Base-by-base conservation (phyloP, 2,329 filamentous ascomycete genomes). In the Arthrobotrys pseudoclavata region DNA sequence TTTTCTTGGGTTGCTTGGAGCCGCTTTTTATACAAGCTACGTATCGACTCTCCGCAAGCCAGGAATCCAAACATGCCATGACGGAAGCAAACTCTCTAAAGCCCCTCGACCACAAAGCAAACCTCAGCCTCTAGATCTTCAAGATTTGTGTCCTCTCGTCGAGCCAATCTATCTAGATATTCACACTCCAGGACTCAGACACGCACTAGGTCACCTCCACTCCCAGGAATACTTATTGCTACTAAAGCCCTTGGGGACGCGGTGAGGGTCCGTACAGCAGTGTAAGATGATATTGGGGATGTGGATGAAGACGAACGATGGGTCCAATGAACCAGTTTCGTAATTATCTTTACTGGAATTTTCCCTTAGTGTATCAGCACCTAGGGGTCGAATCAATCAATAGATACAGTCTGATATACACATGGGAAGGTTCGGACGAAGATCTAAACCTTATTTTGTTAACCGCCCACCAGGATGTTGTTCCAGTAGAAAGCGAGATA, bases 391-490 rank as follows among this genome's bases (percentile, higher is more conserved):
- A 89, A 68, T 87, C 86, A 74, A 83, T 90, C 80, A 90, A 91
- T 81, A 87, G 85, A 1, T 87, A 90, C 81, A 89, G 87, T 1
- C 83, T 90, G 50, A 81, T 90, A 31, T 89, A 87, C 81, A 89
- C 87, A 1, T 88, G 88, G 86, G 77, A 86, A 45, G 89, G 89
- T 3, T 85, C 83, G 5, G 84, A 89, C 40, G 75, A 82, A 1
- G 82, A 81, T 0, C 82, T 89, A 42, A 88, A 87, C 82, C 88
- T 89, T 0, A 86, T 87, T 2, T 83, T 91, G 22, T 83, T 91
- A 42, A 88, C 89, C 85, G 89, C 88, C 0, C 89, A 91, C 82
- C 88, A 90, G 81, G 89, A 91, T 81, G 88, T 89, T 7, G 89
- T 91, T 1, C 89, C 89, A 1, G 88, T 89, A 0, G 85, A 85